These are phyloP conservation scores for Suaeda aralocaspica DNA, from an alignment of 148 eudicot genomes.

Conservation along the genomic window DNA sequence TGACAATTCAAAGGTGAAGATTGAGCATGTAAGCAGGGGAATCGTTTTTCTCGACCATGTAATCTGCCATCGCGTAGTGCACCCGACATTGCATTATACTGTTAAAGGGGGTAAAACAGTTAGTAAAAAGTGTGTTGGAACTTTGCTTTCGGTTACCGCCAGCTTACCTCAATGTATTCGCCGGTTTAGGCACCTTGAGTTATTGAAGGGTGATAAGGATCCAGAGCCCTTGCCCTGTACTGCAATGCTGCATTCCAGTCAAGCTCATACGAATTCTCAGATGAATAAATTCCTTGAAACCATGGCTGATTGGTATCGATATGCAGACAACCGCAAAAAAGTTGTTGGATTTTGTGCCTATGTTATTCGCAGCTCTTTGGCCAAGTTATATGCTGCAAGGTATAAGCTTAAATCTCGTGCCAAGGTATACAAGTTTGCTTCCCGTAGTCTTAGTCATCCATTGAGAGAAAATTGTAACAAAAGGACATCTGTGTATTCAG, in stretches of 20 bases:
- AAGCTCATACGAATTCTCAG: slow-evolving; percentile 92
- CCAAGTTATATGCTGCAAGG: slow-evolving; percentile 90
- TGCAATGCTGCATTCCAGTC: slow-evolving; percentile 92
- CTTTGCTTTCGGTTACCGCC: slow-evolving; percentile 94
- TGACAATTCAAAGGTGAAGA: slow-evolving; percentile 77
- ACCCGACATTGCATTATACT: slow-evolving; percentile 88
- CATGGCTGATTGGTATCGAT: slow-evolving; percentile 96
- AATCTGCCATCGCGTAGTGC: slow-evolving; percentile 68
- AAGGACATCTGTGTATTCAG: slow-evolving; percentile 66
- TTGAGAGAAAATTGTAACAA: slow-evolving; percentile 52
- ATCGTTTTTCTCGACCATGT: slow-evolving; percentile 81
- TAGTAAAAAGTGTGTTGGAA: slow-evolving; percentile 84
- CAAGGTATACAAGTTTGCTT: slow-evolving; percentile 79
- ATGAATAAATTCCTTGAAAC: slow-evolving; percentile 98
- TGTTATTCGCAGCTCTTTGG: slow-evolving; percentile 86
- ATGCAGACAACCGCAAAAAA: slow-evolving; percentile 92
- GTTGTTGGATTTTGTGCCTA: slow-evolving; percentile 93
- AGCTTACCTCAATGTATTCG: slow-evolving; percentile 77
- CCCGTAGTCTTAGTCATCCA: slow-evolving; percentile 83
- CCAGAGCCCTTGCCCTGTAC: slow-evolving; percentile 94
- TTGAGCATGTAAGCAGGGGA: slow-evolving; percentile 85
- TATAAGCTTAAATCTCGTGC: slow-evolving; percentile 91
- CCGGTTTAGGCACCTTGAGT: slow-evolving; percentile 57
- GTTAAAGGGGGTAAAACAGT: slow-evolving; percentile 68
- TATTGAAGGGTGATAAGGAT: slow-evolving; percentile 87